phyloP scores from a whole-genome alignment of 495 filamentous ascomycete genomes.

The Aspergillus saccharolyticus region DNA sequence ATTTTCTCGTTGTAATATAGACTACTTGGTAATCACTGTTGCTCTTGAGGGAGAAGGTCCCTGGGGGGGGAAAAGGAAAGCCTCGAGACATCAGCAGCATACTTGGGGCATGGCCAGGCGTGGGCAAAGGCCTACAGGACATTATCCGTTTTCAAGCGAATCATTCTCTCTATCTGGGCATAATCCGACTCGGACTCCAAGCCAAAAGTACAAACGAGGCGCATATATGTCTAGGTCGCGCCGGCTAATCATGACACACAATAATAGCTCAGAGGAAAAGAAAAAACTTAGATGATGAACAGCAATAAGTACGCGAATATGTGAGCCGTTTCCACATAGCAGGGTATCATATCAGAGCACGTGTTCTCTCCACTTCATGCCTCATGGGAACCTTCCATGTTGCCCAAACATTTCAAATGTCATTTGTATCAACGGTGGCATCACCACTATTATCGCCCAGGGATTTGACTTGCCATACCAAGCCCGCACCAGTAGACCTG shows the following conservation, averaged over 20 bases:
- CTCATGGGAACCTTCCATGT: neutral
- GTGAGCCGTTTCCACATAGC: neutral
- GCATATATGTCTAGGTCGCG: neutral
- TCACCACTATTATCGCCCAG: neutral
- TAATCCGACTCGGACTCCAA: neutral
- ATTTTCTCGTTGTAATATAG: neutral
- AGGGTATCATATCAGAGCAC: neutral
- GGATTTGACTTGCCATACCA: neutral
- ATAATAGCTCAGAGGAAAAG: too few species aligned
- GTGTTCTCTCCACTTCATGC: neutral
- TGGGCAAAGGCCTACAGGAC: neutral
- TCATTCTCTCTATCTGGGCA: neutral
- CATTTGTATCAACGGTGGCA: too few species aligned
- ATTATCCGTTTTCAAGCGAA: neutral
- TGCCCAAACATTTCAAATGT: neutral
- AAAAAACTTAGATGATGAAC: conserved; percentile 5
- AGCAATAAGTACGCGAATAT: neutral
- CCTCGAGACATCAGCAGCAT: neutral
- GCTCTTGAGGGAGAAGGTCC: neutral
- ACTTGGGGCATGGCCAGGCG: neutral
- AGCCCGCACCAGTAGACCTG: too few species aligned
- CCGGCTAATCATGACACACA: neutral
- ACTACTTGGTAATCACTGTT: neutral
- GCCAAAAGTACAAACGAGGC: neutral
- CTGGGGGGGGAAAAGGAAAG: conserved; percentile 13